Base-by-base conservation (phyloP, 495 filamentous ascomycete species). In the Paragyromitra xinjiangensis region DNA sequence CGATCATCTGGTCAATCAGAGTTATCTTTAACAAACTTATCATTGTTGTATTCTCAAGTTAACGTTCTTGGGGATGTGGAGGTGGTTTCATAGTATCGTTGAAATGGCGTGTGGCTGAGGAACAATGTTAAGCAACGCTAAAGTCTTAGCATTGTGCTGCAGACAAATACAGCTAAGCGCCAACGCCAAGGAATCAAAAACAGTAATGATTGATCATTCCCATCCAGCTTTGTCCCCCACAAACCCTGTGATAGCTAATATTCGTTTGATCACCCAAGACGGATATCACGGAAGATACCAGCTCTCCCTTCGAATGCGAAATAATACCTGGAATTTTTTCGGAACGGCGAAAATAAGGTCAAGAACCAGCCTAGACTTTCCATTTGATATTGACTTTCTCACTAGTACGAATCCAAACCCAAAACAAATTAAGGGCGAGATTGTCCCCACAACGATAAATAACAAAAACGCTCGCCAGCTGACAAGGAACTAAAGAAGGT, bases 71-170 rank as follows among this genome's bases (percentile, higher is more conserved):
- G 7, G 26, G 11, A 12, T 6, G 39, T 8, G 37, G 45, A 51
- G 24, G 44, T 66, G 64, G 45, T 50, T 51, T 5, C 39, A 22
- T 67, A 50, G n/a, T 45, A 56, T 56, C 0, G 48, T 50, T 50
- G 48, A 8, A 65, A 12, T 14, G 24, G 9, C 37, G 39, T 67
- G 44, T 66, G 11, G 64, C 44, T 51, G 63, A 64, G 64, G 64
- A 37, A 67, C 64, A 67, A 67, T 67, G 45, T 51, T 53, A 67
- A 67, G 64, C 37, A 51, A 53, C 64, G 26, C 64, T 67, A 67
- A 67, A 34, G 64, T 67, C 64, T 67, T 66, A 51, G 24, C 64
- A 66, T 66, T 66, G 64, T 66, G 7, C 53, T 56, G 14, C 11
- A 19, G 56, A 8, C 14, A 37, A 7, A 37, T 45, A 37, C 8